Base-by-base conservation (phyloP, 2,329 filamentous ascomycete species). In the Pseudocercospora musae region DNA sequence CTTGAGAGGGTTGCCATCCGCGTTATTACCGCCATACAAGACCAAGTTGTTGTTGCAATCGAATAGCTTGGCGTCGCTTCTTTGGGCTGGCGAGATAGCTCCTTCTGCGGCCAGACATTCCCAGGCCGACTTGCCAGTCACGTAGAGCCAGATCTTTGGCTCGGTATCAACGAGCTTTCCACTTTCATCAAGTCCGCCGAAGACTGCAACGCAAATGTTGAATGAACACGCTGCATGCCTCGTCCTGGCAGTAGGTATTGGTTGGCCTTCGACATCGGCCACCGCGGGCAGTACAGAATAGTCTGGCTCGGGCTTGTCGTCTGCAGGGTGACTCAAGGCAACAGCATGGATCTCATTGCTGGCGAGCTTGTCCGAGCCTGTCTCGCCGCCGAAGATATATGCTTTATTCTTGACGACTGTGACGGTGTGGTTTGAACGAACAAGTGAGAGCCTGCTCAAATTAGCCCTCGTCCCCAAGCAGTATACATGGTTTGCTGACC, bases 371-470 rank as follows among this genome's bases (percentile, higher is more conserved):
- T 54, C 18, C 6, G 71, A 68, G 1, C 71, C 64, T n/a, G 74
- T 76, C 27, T 74, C 70, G 49, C 78, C 78, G 40, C 79, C 79
- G 60, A 80, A 80, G 23, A 81, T 75, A 65, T 78, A 80, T 4
- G 78, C 78, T 64, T 78, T 79, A 66, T 78, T 75, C 42, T 71
- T 67, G 31, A 80, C 68, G 0, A 78, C 70, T 1, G 74, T 78
- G 21, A 80, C 58, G 4, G 74, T 76, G 60, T 80, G 78, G 54
- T 76, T 74, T 61, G 73, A 69, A 23, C 73, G 68, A 10, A 69
- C 64, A 10, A 74, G 62, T 3, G 73, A 73, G 10, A 69, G 66
- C 55, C 71, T 74, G 27, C 37, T 13, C 13, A 25, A 21, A 49
- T 59, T 10, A 61, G 53, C 27, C 5, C 2, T 21, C n/a, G 25